Percentiles rank a stretch among this genome's conserved stretches.
These are phyloP conservation scores for Cerrena zonata DNA, from an alignment of 1,284 basidiomycete species.

Conservation along the genomic window DNA sequence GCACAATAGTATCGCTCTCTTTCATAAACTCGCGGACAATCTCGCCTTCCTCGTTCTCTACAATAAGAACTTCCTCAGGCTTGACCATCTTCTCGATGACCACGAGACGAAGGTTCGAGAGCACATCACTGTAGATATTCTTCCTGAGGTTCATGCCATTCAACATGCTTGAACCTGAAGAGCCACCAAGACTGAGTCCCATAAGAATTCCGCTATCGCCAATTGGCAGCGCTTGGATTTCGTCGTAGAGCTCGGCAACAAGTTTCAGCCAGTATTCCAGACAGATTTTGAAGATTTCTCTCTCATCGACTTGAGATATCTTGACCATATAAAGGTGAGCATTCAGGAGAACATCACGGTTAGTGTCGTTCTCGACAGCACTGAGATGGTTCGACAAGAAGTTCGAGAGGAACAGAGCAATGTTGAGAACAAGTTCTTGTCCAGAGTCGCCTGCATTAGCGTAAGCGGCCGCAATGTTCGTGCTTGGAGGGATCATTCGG, in stretches of 20 bases:
- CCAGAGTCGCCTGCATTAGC: conserved; percentile 86
- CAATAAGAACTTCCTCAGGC: conserved; percentile 97
- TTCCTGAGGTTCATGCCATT: conserved; percentile 81
- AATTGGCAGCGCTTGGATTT: conserved; percentile 88
- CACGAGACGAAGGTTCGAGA: conserved; percentile 91
- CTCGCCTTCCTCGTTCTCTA: conserved; percentile 99
- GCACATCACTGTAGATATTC: conserved; percentile 90
- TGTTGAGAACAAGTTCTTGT: conserved; percentile 95
- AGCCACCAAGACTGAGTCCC: conserved; percentile 79
- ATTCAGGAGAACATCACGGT: conserved; percentile 91
- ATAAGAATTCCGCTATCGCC: conserved; percentile 91
- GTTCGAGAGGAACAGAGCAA: conserved; percentile 94
- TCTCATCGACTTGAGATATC: conserved; percentile 95
- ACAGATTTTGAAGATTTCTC: conserved; percentile 99
- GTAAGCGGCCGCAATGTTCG: conserved; percentile 92
- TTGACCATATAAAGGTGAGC: conserved; percentile 99
- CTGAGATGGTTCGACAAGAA: conserved; percentile 91
- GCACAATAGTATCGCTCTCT: conserved; percentile 95
- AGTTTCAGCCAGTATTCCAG: conserved; percentile 98
- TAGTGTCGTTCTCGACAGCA: conserved; percentile 85
- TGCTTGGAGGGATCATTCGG: conserved; percentile 94
- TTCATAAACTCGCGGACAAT: conserved; percentile 99
- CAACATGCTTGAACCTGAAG: conserved; percentile 57
- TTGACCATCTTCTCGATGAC: conserved; percentile 99
- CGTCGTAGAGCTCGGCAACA: conserved; percentile 97